A percentile compares a stretch with the other conserved stretches of the same genome.
Evolutionary conservation across 495 filamentous ascomycete species (phyloP).

Genomic region (Cercophora samala): DNA sequence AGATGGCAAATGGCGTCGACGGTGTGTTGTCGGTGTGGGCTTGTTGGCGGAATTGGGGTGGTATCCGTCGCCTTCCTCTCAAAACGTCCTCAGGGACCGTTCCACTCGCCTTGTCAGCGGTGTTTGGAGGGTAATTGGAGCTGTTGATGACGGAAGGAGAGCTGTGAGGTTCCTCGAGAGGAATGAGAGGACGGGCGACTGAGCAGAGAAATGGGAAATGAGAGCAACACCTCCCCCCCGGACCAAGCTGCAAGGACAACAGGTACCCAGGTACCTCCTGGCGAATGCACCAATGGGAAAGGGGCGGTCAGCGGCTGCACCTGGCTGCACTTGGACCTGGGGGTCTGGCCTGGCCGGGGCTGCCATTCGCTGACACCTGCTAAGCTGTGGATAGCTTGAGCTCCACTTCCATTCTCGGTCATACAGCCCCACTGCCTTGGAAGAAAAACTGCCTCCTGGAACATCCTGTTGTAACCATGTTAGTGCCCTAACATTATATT

Average conservation of each 20-base stretch:
- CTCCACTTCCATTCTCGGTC: slow-evolving; percentile 17
- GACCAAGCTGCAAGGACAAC: slow-evolving; percentile 6
- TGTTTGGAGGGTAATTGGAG: slow-evolving; percentile 9
- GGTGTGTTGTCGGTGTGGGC: background rate
- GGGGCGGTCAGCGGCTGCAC: slow-evolving; percentile 13
- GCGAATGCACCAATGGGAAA: slow-evolving; percentile 10
- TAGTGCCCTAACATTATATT: too few species aligned
- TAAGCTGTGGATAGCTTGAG: slow-evolving; percentile 9
- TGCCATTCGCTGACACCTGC: slow-evolving; percentile 11
- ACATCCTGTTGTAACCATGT: too few species aligned
- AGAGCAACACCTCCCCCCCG: slow-evolving; percentile 3
- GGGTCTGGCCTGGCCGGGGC: slow-evolving; percentile 1
- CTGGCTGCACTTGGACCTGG: background rate
- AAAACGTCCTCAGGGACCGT: slow-evolving; percentile 10
- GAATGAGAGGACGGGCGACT: background rate
- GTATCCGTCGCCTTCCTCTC: background rate
- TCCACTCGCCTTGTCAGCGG: slow-evolving; percentile 9
- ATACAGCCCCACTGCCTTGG: background rate
- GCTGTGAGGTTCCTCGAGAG: background rate
- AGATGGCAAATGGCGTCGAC: background rate
- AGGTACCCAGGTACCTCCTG: slow-evolving; percentile 1
- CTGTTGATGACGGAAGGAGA: slow-evolving; percentile 6
- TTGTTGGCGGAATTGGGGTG: background rate
- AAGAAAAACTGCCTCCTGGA: too few species aligned
- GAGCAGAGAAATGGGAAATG: slow-evolving; percentile 15